Evolutionary conservation across 192 early-diverging fungal species (phyloP).

Genomic region (Coemansia sp.): DNA sequence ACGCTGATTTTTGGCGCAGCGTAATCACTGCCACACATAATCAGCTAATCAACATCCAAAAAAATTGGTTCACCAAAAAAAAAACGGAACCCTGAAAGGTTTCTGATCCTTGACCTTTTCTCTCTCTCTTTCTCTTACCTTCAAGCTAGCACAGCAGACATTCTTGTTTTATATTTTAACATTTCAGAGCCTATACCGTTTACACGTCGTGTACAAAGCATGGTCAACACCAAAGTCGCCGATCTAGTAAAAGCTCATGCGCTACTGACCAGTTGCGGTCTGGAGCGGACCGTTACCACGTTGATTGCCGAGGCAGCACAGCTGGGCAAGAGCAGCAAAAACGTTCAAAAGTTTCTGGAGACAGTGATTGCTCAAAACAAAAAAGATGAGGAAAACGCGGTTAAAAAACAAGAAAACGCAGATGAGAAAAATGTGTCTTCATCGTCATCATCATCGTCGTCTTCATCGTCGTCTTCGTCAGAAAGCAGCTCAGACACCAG

Average conservation of each 20-base stretch:
- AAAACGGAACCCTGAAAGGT: neutral
- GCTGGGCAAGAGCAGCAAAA: constrained; percentile 29
- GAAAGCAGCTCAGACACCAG: constrained; percentile 33
- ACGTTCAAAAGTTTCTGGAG: constrained; percentile 34
- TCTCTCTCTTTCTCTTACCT: too few relatives aligned
- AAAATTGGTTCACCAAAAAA: neutral
- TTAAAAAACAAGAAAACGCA: neutral
- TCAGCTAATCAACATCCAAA: neutral
- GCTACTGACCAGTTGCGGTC: constrained; percentile 32
- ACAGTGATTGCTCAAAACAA: constrained; percentile 6
- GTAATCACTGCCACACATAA: neutral
- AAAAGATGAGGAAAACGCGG: neutral
- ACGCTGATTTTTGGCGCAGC: neutral
- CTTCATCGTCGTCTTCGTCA: constrained; percentile 35
- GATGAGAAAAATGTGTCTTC: constrained; percentile 6
- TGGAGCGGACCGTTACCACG: constrained; percentile 25
- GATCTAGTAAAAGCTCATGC: constrained; percentile 32
- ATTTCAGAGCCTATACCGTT: neutral
- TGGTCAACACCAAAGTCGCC: constrained; percentile 9
- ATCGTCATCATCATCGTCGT: constrained; percentile 21
- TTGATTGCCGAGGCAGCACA: constrained; percentile 41
- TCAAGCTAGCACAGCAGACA: neutral
- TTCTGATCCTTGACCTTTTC: neutral
- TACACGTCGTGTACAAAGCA: neutral
- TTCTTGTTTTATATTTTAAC: neutral